These are phyloP conservation scores for Exophiala calicioides DNA, from an alignment of 2,329 filamentous ascomycete genomes.

Conservation along the genomic window DNA sequence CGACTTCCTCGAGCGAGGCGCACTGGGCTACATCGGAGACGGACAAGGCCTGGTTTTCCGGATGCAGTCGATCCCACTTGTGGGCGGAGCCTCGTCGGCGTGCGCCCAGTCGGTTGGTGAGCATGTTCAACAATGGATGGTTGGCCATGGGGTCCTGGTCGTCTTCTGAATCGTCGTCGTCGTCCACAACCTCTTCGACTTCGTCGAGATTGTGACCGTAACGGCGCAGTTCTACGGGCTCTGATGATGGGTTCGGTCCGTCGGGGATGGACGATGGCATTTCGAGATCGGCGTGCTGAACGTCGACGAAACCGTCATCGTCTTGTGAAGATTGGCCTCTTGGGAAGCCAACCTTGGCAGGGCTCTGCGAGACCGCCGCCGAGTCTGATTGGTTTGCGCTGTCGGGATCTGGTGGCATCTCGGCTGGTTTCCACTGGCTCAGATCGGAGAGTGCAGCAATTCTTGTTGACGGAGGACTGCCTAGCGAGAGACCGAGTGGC, in stretches of 20 bases:
- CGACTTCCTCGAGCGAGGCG: constrained; percentile 57
- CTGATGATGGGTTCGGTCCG: constrained; percentile 8
- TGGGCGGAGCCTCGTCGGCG: constrained; percentile 29
- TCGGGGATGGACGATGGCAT: constrained; percentile 23
- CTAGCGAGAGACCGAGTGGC: no score
- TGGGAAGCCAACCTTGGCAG: constrained; percentile 23
- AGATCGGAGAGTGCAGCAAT: neutral
- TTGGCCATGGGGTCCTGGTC: constrained; percentile 29
- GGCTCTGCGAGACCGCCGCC: neutral
- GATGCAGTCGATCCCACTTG: constrained; percentile 61
- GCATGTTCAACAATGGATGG: constrained; percentile 31
- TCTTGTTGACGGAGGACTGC: no score
- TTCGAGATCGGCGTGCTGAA: constrained; percentile 30
- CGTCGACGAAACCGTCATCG: constrained; percentile 31
- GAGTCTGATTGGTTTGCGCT: constrained; percentile 18
- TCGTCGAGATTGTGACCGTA: constrained; percentile 24
- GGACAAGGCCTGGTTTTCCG: constrained; percentile 73
- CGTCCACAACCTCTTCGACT: constrained; percentile 22
- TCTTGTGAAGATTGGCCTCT: constrained; percentile 20
- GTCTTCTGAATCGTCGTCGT: constrained; percentile 29
- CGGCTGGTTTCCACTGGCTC: neutral
- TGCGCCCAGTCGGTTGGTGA: constrained; percentile 29
- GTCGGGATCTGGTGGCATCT: constrained; percentile 10
- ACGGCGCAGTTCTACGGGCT: constrained; percentile 26
- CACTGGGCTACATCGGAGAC: constrained; percentile 54